Evolutionary conservation across 148 eudicot species (phyloP), one percentile per base, ranked within the genome.

Genomic region (Beta vulgaris): DNA sequence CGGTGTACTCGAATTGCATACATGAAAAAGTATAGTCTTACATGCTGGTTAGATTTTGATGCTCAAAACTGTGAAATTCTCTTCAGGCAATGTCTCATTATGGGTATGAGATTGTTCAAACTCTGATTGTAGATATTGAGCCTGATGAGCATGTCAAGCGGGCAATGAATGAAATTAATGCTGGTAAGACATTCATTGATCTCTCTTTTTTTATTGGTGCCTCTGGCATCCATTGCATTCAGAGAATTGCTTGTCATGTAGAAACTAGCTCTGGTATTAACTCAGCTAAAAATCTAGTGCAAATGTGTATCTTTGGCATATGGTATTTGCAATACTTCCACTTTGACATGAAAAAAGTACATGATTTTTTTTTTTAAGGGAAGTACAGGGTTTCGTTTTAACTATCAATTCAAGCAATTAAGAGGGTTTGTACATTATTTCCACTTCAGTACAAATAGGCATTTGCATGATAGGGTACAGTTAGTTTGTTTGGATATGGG

Each of bases 151-250:
- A 42, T 9, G 84, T 84, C 31, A 84, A 84, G 82, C 77, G 76
- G 31, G 84, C 84, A 35, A 84, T 84, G 87, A 84, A 84, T 60
- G 84, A 84, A 75, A 84, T 84, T 67, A 84, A 84, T 78, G 87
- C 84, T 35, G 87, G 87, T 84, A 78, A 78, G 75, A 15, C 18
- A 35, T 59, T 32, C 26, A 23, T 63, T 26, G 34, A 32, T 66
- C 15, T 61, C 54, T 40, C 0, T 18, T 34, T 44, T 37, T 44
- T 34, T 44, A 25, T 44, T n/a, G 23, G n/a, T n/a, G 2, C 46
- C 60, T 44, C 35, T 15, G 32, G 9, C 71, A 63, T 77, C 53
- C 53, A 25, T 43, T 43, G 46, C 44, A 25, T 36, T 67, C 26
- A 31, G 12, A 2, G 23, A n/a, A 34, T 35, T 6, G 16, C 51